Base-by-base conservation (phyloP, 2,329 filamentous ascomycete genomes). In the Phialemoniopsis sp. region DNA sequence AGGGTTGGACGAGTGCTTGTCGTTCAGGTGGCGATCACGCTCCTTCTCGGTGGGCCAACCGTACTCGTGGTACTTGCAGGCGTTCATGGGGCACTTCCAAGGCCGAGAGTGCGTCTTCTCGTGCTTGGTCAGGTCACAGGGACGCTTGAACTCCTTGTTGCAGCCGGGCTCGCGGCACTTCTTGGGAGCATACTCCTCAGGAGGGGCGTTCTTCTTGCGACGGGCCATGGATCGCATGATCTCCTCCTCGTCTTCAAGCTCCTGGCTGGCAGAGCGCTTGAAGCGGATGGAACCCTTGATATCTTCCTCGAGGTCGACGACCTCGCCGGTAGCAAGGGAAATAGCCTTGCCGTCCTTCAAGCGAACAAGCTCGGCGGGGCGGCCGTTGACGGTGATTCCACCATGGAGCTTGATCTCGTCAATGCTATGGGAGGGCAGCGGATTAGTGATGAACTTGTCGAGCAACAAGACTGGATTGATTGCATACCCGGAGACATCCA, bases 31-130 rank as follows among this genome's bases (percentile, higher is more conserved):
- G 38, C 93, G 87, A 53, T 95, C 90, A 65, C 90, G 87, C 67
- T 97, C 93, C 68, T 98, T 97, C 66, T 97, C 90, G 0, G 93
- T 97, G 5, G 93, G 91, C 87, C 91, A 97, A 36, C 93, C 93
- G 52, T 87, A 81, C 28, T 85, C 78, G 60, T 87, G 81, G 63
- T 95, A 97, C 60, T 94, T 95, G 85, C 93, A 97, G 34, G 78
- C 82, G 31, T 76, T 57, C 16, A 87, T 72, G 7, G 82, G 77
- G 64, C 93, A 98, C 71, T 98, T 98, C 86, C 87, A 96, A 9
- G 91, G 93, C 29, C 93, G 87, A 40, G 88, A 89, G 63, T 98
- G 93, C 1, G 91, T 97, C 73, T 97, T 98, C 68, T 95, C 87
- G 66, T 98, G 93, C 73, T 97, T 97, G 50, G 89, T 96, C 43